Percentiles rank a stretch among this genome's conserved stretches.
These are phyloP conservation scores for Huntiella bhutanensis DNA, from an alignment of 2,329 filamentous ascomycete genomes.

Conservation along the genomic window DNA sequence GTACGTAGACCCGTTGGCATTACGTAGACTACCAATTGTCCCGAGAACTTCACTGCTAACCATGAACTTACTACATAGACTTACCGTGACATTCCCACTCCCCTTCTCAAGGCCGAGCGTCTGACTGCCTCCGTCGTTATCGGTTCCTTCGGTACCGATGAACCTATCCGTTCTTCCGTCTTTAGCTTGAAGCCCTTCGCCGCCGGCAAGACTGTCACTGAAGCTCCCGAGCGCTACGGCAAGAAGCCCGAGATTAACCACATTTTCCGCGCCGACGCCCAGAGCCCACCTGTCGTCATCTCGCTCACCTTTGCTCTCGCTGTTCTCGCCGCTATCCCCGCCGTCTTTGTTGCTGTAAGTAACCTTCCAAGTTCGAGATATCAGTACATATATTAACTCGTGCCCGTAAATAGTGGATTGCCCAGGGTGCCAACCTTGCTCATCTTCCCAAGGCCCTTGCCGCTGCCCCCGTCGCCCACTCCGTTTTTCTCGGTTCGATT, in stretches of 20 bases:
- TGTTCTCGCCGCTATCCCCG: slow-evolving; percentile 54
- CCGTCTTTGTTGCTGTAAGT: slow-evolving; percentile 51
- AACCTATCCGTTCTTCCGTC: slow-evolving; percentile 45
- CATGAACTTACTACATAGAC: slow-evolving; percentile 32
- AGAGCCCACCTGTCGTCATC: slow-evolving; percentile 62
- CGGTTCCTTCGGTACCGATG: slow-evolving; percentile 63
- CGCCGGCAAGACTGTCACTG: slow-evolving; percentile 43
- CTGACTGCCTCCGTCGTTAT: slow-evolving; percentile 70
- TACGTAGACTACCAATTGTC: not conserved
- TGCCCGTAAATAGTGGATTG: slow-evolving; percentile 44
- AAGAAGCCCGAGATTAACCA: slow-evolving; percentile 75
- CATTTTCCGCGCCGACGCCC: slow-evolving; percentile 64
- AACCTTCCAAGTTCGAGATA: not conserved
- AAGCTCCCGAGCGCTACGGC: slow-evolving; percentile 62
- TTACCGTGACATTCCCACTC: slow-evolving; percentile 72
- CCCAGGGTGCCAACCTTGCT: slow-evolving; percentile 63
- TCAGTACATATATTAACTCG: no score
- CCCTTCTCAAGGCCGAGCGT: slow-evolving; percentile 49
- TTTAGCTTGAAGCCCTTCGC: slow-evolving; percentile 54
- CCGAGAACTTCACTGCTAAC: no score
- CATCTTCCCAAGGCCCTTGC: slow-evolving; percentile 60
- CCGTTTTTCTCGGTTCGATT: slow-evolving; percentile 71
- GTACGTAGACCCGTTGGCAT: slow-evolving; percentile 31
- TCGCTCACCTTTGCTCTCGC: slow-evolving; percentile 58
- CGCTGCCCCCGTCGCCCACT: slow-evolving; percentile 62